phyloP scores from a whole-genome alignment of 1,284 basidiomycete genomes.

The Ganoderma resinaceum region DNA sequence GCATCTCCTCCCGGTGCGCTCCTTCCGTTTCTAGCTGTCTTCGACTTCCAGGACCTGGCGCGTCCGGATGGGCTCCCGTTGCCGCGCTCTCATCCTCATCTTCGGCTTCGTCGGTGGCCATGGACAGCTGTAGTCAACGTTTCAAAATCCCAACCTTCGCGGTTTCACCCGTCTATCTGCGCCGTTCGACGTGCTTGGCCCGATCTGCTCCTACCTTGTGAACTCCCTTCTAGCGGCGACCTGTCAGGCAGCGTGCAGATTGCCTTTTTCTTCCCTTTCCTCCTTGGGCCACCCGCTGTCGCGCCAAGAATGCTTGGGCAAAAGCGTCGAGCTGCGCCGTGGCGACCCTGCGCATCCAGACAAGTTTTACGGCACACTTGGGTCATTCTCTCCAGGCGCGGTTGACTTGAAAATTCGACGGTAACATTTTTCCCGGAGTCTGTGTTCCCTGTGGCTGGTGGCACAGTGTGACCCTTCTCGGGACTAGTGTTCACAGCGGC shows the following conservation, averaged over 20 bases:
- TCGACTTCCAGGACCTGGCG: constrained; percentile 3
- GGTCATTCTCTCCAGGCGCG: neutral
- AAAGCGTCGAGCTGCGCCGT: neutral
- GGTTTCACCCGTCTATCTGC: neutral
- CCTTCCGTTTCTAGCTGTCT: constrained; percentile 13
- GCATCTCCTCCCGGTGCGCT: constrained; percentile 17
- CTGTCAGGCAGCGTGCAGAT: constrained; percentile 2
- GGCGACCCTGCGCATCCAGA: neutral
- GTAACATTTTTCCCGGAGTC: neutral
- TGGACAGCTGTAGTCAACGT: neutral
- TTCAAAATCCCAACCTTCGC: neutral
- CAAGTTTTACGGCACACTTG: neutral
- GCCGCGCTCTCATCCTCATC: neutral
- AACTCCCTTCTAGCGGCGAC: neutral
- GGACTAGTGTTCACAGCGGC: neutral
- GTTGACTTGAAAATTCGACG: neutral
- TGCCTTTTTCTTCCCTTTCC: neutral
- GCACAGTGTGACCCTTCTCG: neutral
- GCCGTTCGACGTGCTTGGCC: neutral
- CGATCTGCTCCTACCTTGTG: neutral
- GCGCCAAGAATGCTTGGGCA: neutral
- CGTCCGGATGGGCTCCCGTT: neutral
- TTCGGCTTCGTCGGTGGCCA: neutral
- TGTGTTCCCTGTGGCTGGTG: neutral
- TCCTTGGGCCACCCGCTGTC: neutral